Base-by-base conservation (phyloP, 805 yeast species). In the Geotrichum ghanense region DNA sequence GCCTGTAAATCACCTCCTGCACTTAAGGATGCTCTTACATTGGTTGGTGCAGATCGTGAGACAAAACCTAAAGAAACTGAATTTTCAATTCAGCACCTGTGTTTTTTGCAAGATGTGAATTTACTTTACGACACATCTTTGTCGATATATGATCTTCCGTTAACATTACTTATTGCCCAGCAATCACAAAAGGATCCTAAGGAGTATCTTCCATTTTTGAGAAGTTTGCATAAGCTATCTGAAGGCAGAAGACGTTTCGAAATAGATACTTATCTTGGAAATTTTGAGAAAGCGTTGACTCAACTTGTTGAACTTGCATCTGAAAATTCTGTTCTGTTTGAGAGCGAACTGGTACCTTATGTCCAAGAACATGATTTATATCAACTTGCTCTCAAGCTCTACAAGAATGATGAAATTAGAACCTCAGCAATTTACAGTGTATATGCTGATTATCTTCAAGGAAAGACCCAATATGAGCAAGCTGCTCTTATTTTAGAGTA, bases 151-250 rank as follows among this genome's bases (percentile, higher is more conserved):
- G 83, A 92, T 60, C 79, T 92, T 39, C 79, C 80, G 48, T 68
- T 90, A 56, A 77, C 97, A 0, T 71, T 92, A 48, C 72, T 75
- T 10, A 80, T 92, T 49, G 98, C 98, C 0, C 97, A 94, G 61
- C 92, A 88, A 58, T 88, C 97, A 0, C 97, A 90, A 64, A 89
- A 83, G 72, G 99, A 92, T 66, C 99, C 99, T 21, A 87, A 89
- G 58, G 99, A 92, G 64, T 92, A 92, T 56, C 68, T 92, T 45
- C 96, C 98, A 45, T 92, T 92, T 63, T 71, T 92, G 53, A 95
- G 87, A 58, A 73, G 79, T 43, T 69, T 92, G 46, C 82, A 85
- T 53, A 76, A 75, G 37, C 84, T 82, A 62, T 67, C 75, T 0
- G 80, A 76, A 3, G 63, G 78, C 47, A 76, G 95, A 50, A 77